Base-by-base conservation (phyloP, 2,329 filamentous ascomycete species). In the Chaetomium globosum region DNA sequence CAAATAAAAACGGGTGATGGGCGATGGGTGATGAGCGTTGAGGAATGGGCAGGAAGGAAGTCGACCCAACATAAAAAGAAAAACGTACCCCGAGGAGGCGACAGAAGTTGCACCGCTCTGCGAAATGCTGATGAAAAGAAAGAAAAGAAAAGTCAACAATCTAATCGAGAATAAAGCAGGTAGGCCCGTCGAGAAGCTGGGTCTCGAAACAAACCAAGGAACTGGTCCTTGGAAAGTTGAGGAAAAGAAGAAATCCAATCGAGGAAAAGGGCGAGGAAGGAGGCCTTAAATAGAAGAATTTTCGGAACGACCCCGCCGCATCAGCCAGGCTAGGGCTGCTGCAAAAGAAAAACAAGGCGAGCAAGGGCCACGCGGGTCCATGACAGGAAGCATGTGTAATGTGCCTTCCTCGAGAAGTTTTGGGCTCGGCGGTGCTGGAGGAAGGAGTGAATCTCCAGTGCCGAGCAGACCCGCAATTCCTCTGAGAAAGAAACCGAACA, bases 321-420 rank as follows among this genome's bases (percentile, higher is more conserved):
- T 21, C 19, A 39, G 31, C 28, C n/a, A 16, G 39, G 55, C 26
- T 13, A 19, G 39, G 7, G 21, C 23, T 21, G 16, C 6, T n/a
- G 28, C 26, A 19, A 21, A 12, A 10, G 33, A 23, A 28, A 26
- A 52, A 23, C 1, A 33, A 33, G 31, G 31, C 13, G 16, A 21
- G 55, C n/a, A 30, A 43, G 36, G 36, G 2, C 55, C 21, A 23
- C 55, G 36, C 55, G 36, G 39, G 55, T 31, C 36, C 55, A 26
- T 28, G 54, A 3, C 12, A 26, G 33, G n/a, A 39, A 21, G 9
- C 23, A 39, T 21, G 55, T 48, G 36, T 12, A 31, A 3, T 8
- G 31, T 33, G 31, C 30, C 21, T 55, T n/a, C 28, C 19, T 12
- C 3, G n/a, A 21, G 13, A 19, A 26, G n/a, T 5, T 16, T 12